phyloP scores from a whole-genome alignment of 768 basidiomycete genomes.

The Rhodotorula diobovata region DNA sequence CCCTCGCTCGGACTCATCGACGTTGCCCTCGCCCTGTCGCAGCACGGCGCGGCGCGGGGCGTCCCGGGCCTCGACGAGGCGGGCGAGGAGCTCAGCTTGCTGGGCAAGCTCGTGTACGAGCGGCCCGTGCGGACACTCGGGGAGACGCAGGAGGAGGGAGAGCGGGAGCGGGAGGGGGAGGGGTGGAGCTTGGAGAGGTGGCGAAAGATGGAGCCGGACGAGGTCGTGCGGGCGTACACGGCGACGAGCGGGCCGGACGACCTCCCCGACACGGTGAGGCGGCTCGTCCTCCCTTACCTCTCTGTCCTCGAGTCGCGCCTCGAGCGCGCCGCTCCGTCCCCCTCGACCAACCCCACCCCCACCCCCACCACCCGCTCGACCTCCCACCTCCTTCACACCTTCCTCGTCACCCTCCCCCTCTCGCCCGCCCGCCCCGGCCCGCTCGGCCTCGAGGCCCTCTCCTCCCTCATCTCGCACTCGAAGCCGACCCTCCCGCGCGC shows the following conservation, averaged over 20 bases:
- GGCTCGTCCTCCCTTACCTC: constrained; percentile 83
- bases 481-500: constrained; percentile 74
- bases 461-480: constrained; percentile 78
- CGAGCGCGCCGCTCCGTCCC: constrained; percentile 66
- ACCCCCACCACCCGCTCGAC: neutral
- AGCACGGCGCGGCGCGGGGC: constrained; percentile 78
- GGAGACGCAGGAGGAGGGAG: constrained; percentile 46
- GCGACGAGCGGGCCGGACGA: constrained; percentile 63
- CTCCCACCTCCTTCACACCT: constrained; percentile 28
- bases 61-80: constrained; percentile 72
- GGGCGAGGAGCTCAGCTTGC: constrained; percentile 84
- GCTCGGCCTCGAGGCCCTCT: constrained; percentile 60
- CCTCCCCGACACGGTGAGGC: constrained; percentile 63
- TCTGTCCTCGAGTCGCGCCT: constrained; percentile 83
- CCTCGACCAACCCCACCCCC: constrained; percentile 54
- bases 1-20: constrained; percentile 55
- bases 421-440: constrained; percentile 67
- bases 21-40: constrained; percentile 67
- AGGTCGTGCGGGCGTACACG: constrained; percentile 71
- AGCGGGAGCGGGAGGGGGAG: neutral
- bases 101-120: constrained; percentile 84
- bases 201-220: constrained; percentile 61
- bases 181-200: constrained; percentile 75
- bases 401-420: constrained; percentile 49
- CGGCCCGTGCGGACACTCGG: constrained; percentile 18